Percentiles rank a stretch among this genome's conserved stretches.
phyloP scores from a whole-genome alignment of 1,284 basidiomycete species.

The Mycena sp. region DNA sequence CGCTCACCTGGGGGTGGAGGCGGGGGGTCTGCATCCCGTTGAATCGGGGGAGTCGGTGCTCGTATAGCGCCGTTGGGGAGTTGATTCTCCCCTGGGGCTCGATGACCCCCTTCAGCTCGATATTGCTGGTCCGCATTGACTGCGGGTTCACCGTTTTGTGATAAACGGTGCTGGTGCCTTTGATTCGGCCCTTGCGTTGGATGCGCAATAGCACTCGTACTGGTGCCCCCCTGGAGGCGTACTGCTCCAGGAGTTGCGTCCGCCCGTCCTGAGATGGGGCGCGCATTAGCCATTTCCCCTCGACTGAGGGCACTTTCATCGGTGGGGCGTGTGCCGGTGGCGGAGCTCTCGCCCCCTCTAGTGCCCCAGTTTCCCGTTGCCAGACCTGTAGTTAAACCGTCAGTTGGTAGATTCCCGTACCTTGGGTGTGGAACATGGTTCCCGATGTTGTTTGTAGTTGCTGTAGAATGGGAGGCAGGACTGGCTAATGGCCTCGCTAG shows the following conservation, averaged over 20 bases:
- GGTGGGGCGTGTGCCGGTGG: slow-evolving; percentile 13
- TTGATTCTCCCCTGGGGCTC: neutral
- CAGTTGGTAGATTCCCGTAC: slow-evolving; percentile 9
- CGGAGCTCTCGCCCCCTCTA: slow-evolving; percentile 18
- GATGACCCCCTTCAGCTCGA: neutral
- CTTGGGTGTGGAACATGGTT: too few species aligned
- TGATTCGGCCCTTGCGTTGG: neutral
- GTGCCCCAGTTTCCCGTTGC: slow-evolving; percentile 6
- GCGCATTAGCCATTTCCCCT: slow-evolving; percentile 10
- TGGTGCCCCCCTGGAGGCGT: slow-evolving; percentile 12
- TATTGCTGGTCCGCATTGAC: neutral
- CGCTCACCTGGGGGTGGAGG: neutral
- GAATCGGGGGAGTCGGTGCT: neutral
- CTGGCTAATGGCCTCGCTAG: neutral
- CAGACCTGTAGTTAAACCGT: neutral
- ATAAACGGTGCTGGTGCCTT: neutral
- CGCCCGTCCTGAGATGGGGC: neutral
- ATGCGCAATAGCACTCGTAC: slow-evolving; percentile 4
- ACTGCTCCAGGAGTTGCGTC: slow-evolving; percentile 16
- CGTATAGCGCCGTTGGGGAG: neutral
- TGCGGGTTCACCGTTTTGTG: neutral
- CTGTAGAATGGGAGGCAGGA: neutral
- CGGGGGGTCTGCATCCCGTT: neutral
- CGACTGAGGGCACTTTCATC: slow-evolving; percentile 12
- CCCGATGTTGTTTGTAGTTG: slow-evolving; percentile 9